These are phyloP conservation scores for Penicillium paradoxum DNA, from an alignment of 495 filamentous ascomycete species.

Conservation along the genomic window DNA sequence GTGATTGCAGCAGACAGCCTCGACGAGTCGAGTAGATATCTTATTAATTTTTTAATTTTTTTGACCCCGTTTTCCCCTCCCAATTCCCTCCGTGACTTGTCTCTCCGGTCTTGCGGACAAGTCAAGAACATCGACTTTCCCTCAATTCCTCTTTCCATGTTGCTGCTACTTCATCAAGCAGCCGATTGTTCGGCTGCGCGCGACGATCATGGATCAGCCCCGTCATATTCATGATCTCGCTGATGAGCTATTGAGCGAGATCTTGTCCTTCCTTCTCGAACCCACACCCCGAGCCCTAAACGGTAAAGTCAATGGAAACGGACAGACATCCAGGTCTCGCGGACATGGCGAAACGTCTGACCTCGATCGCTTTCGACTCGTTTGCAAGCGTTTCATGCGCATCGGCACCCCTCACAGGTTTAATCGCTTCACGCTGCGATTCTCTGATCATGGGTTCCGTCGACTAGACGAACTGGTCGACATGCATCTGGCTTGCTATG, in stretches of 20 bases:
- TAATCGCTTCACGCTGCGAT: conserved; percentile 54
- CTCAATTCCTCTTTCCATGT: conserved; percentile 31
- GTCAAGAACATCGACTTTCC: conserved; percentile 1
- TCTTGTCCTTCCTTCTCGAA: conserved; percentile 39
- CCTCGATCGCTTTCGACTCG: conserved; percentile 50
- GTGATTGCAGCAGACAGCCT: conserved; percentile 3
- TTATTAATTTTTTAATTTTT: conserved; percentile 5
- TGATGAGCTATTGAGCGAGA: conserved; percentile 56
- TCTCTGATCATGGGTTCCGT: conserved; percentile 53
- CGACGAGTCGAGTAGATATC: conserved; percentile 1
- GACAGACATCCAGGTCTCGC: not conserved
- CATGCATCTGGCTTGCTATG: conserved; percentile 55
- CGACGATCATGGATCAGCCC: conserved; percentile 34
- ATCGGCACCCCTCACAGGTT: conserved; percentile 59
- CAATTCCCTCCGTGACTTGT: conserved; percentile 4
- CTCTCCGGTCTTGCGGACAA: not conserved
- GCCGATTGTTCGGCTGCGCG: conserved; percentile 37
- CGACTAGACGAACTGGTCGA: conserved; percentile 46
- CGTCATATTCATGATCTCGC: conserved; percentile 49
- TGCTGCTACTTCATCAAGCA: conserved; percentile 32
- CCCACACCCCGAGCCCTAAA: conserved; percentile 8
- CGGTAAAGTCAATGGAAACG: conserved; percentile 4
- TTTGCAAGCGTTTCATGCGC: conserved; percentile 58
- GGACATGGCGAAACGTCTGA: conserved; percentile 32
- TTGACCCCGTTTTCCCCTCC: not conserved